Conservation (phyloP, 106 monocot genomes). For the Alisma plantagoaquatica region DNA sequence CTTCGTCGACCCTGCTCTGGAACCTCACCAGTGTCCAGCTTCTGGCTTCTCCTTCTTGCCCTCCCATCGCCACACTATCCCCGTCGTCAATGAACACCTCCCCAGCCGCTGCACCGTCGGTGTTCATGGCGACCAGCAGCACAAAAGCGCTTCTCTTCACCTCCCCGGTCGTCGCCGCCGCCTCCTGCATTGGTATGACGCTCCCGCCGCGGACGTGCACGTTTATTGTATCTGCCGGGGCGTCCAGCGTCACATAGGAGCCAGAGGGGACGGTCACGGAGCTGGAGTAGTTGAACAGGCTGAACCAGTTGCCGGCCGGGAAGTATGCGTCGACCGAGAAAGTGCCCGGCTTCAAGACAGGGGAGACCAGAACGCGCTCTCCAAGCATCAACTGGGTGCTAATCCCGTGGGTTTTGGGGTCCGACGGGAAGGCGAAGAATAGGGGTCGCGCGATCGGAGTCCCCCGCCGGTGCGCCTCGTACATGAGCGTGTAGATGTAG, state of each 20-base stretch:
- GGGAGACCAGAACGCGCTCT: slow-evolving; percentile 39
- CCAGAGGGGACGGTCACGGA: slow-evolving; percentile 12
- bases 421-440: slow-evolving; percentile 71
- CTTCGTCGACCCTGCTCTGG: neutral
- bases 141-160: slow-evolving; percentile 19
- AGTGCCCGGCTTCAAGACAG: slow-evolving; percentile 25
- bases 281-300: slow-evolving; percentile 18
- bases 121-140: slow-evolving; percentile 34
- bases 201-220: slow-evolving; percentile 3
- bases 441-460: slow-evolving; percentile 68
- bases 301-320: slow-evolving; percentile 47
- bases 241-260: slow-evolving; percentile 20
- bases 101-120: neutral
- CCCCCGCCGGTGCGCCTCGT: slow-evolving; percentile 50
- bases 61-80: slow-evolving; percentile 1
- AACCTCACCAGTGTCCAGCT: neutral
- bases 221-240: slow-evolving; percentile 37
- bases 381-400: slow-evolving; percentile 50
- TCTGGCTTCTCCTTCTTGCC: neutral
- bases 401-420: slow-evolving; percentile 29
- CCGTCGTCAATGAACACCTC: slow-evolving; percentile 4
- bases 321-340: slow-evolving; percentile 42
- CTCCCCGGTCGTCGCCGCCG: slow-evolving; percentile 17
- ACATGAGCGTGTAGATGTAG: slow-evolving; percentile 68
- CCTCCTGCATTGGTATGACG: slow-evolving; percentile 20